Base-by-base conservation (phyloP, 352 stramenopile genomes). In the Phytophthora megakarya region DNA sequence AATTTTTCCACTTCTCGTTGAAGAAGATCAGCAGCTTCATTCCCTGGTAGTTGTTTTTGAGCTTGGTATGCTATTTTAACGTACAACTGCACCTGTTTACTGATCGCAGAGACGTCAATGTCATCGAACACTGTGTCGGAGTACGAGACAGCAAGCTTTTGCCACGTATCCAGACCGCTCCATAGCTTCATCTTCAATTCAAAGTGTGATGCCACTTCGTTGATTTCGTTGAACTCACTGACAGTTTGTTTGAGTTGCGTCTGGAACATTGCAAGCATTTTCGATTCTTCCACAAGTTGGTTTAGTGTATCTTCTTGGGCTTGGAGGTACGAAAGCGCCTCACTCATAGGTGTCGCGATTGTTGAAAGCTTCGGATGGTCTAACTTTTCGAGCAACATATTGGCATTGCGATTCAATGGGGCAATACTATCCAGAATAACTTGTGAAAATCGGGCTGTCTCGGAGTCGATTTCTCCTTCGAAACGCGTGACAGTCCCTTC, bases 131-230 rank as follows among this genome's bases (percentile, higher is more conserved):
- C 70, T 0, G 89, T 97, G 28, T 85, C 78, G 0, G 90, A 78
- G 59, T 96, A 97, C 15, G 63, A 73, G 8, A 79, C 69, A 0
- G 86, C 92, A 19, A 97, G 73, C 6, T 81, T 63, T 39, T 88
- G 80, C 93, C 93, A 98, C 16, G 95, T 80, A 52, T 89, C 59
- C 13, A 97, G 57, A 0, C 89, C 90, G 22, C 78, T 85, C 93
- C 93, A 98, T 10, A 98, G 75, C 59, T 92, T 90, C 61, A 90
- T 90, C 60, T 98, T 98, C 26, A 98, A 75, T 12, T 84, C 90
- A 19, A 98, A 91, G 49, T 96, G 82, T 1, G 72, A 75, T 0
- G 76, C 72, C 3, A 98, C 89, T 44, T 97, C 89, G 56, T 92
- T 92, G 4, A 98, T 70, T 56, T 94, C 85, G 28, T 82, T 92